These are phyloP conservation scores for Fraxinus velutina DNA, from an alignment of 305 asterid genomes.

Conservation along the genomic window DNA sequence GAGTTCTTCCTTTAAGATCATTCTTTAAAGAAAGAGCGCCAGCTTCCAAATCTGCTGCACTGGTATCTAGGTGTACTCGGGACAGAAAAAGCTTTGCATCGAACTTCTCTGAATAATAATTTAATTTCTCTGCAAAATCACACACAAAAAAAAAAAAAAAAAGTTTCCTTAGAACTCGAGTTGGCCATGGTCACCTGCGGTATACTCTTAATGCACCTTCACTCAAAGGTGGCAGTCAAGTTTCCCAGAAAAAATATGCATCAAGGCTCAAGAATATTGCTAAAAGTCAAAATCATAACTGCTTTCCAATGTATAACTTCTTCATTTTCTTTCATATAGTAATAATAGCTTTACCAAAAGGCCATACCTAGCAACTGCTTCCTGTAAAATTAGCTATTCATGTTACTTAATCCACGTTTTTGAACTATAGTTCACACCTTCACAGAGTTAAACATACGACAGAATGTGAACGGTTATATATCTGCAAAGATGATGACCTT, in stretches of 20 bases:
- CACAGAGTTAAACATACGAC: conserved; percentile 11
- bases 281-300: neutral
- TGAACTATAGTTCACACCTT: conserved; percentile 2
- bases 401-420: neutral
- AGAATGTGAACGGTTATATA: conserved; percentile 6
- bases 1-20: conserved; percentile 93
- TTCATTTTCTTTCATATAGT: neutral
- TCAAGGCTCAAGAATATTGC: conserved; percentile 1
- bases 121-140: conserved; percentile 71
- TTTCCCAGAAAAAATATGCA: conserved; percentile 7
- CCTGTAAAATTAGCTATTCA: neutral
- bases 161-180: conserved; percentile 17
- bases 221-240: conserved; percentile 18
- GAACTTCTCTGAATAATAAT: conserved; percentile 85
- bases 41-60: conserved; percentile 82
- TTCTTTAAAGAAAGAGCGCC: conserved; percentile 84
- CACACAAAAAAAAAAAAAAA: conserved; percentile 14
- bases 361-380: neutral
- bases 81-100: conserved; percentile 81
- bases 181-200: conserved; percentile 17
- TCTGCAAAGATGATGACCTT: neutral
- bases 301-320: neutral
- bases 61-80: conserved; percentile 85
- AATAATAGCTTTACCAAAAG: neutral
- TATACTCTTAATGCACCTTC: conserved; percentile 7